These are phyloP conservation scores for Rhodotorula babjevae DNA, from an alignment of 768 basidiomycete genomes.

Conservation along the genomic window DNA sequence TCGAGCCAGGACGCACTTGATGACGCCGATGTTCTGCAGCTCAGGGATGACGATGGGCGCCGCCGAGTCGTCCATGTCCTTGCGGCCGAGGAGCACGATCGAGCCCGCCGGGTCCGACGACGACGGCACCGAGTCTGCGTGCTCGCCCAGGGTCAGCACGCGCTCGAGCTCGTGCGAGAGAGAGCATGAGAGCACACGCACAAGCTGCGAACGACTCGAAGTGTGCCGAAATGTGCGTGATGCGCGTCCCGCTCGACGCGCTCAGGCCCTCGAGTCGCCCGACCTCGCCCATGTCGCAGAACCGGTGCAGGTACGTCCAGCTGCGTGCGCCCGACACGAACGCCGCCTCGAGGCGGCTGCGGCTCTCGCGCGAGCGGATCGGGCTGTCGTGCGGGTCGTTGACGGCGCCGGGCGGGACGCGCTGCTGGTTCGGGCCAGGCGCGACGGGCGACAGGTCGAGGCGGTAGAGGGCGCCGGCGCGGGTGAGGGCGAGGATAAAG, in stretches of 20 bases:
- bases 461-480: slow-evolving; percentile 69
- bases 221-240: slow-evolving; percentile 71
- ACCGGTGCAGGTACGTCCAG: slow-evolving; percentile 15
- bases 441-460: slow-evolving; percentile 49
- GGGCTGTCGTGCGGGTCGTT: slow-evolving; percentile 13
- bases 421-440: slow-evolving; percentile 42
- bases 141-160: neutral
- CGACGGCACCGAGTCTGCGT: slow-evolving; percentile 51
- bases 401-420: neutral
- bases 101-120: slow-evolving; percentile 57
- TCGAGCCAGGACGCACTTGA: slow-evolving; percentile 46
- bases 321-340: slow-evolving; percentile 52
- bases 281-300: slow-evolving; percentile 34
- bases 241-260: slow-evolving; percentile 31
- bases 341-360: slow-evolving; percentile 40
- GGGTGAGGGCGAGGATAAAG: slow-evolving; percentile 72
- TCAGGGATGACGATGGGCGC: slow-evolving; percentile 63
- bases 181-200: slow-evolving; percentile 9
- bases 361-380: slow-evolving; percentile 22
- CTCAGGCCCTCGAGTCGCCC: slow-evolving; percentile 1
- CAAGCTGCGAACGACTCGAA: slow-evolving; percentile 69
- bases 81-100: slow-evolving; percentile 57
- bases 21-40: slow-evolving; percentile 70
- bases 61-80: slow-evolving; percentile 44
- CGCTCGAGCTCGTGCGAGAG: accelerated